phyloP scores from a whole-genome alignment of 345 rosid species.

The Dipteronia sinensis region DNA sequence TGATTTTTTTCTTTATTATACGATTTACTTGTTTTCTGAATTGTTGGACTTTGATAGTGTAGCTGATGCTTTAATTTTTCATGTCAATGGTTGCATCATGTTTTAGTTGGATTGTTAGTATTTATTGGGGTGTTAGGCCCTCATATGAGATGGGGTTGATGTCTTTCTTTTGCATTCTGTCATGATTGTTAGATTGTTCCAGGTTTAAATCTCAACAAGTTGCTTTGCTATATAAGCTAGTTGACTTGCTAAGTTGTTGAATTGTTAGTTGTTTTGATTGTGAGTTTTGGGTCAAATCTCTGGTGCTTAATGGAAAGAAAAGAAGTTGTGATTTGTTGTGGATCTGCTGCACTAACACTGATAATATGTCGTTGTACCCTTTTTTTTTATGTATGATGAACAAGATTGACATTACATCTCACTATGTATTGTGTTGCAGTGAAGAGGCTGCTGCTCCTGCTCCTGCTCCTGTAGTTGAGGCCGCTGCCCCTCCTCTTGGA shows the following conservation, averaged over 20 bases:
- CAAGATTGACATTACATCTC: background rate
- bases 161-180: background rate
- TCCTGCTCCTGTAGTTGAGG: constrained; percentile 48
- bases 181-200: background rate
- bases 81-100: background rate
- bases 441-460: constrained; percentile 63
- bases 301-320: background rate
- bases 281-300: background rate
- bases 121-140: background rate
- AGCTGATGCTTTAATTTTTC: background rate
- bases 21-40: background rate
- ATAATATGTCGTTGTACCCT: background rate
- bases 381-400: too few species aligned
- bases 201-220: too few species aligned
- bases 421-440: constrained; percentile 33
- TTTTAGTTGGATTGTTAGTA: background rate
- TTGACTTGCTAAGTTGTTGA: background rate
- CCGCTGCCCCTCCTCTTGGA: constrained; percentile 43
- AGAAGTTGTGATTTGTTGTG: background rate
- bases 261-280: background rate
- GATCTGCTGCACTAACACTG: background rate
- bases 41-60: background rate
- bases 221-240: too few species aligned
- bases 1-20: too few species aligned
- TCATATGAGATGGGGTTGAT: too few species aligned